A percentile compares a stretch with the other conserved stretches of the same genome.
Evolutionary conservation across 2,329 filamentous ascomycete species (phyloP).

Genomic region (Diaporthe sp.): DNA sequence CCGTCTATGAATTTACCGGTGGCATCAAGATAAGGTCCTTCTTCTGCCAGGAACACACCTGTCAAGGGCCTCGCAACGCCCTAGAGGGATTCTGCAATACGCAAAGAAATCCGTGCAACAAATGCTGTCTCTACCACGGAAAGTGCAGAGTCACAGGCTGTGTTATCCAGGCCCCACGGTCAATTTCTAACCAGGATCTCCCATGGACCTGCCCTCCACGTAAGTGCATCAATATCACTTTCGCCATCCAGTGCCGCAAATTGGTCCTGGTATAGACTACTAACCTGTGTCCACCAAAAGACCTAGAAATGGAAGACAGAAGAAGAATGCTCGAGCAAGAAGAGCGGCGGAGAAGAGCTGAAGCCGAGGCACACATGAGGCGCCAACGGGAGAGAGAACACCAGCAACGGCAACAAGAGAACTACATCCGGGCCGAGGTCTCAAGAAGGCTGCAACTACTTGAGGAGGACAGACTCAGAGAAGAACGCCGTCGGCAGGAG

Average conservation of each 20-base stretch:
- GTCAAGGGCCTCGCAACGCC: neutral
- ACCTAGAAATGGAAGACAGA: neutral
- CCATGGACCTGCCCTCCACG: neutral
- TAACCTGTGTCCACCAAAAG: neutral
- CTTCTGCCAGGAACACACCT: slow-evolving; percentile 6
- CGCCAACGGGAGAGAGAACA: neutral
- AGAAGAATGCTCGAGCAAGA: neutral
- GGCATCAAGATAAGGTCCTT: neutral
- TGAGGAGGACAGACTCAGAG: too few species aligned
- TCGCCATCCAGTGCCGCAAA: too few species aligned
- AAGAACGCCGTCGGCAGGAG: neutral
- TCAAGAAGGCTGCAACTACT: neutral
- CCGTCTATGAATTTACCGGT: neutral
- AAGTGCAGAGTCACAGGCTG: neutral
- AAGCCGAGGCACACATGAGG: neutral
- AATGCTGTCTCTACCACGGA: neutral
- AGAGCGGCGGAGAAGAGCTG: neutral
- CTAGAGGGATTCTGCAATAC: neutral
- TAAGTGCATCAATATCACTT: neutral
- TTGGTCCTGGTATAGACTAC: neutral
- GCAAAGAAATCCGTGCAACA: neutral
- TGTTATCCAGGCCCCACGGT: neutral
- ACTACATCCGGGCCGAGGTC: neutral
- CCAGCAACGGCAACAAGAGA: neutral
- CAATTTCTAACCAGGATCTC: neutral